A percentile compares a stretch with the other conserved stretches of the same genome.
These are phyloP conservation scores for Neofusicoccum ribis DNA, from an alignment of 2,329 filamentous ascomycete genomes.

Conservation along the genomic window DNA sequence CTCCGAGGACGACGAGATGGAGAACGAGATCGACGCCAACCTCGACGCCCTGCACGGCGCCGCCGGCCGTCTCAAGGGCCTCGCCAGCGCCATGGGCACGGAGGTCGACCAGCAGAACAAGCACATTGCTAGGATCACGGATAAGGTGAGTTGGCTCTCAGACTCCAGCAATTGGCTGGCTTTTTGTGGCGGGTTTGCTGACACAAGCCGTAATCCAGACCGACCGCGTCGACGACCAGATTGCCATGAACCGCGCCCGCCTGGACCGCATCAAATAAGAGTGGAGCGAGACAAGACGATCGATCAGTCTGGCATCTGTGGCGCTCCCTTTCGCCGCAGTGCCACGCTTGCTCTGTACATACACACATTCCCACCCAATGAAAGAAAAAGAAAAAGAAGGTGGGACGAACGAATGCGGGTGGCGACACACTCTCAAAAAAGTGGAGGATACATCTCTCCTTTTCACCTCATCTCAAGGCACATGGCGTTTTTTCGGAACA, in stretches of 20 bases:
- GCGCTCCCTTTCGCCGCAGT: no score
- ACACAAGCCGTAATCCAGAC: slow-evolving; percentile 50
- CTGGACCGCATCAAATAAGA: slow-evolving; percentile 62
- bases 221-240: slow-evolving; percentile 72
- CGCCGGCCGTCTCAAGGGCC: slow-evolving; percentile 68
- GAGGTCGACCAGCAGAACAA: slow-evolving; percentile 78
- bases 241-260: slow-evolving; percentile 73
- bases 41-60: slow-evolving; percentile 61
- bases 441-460: no score
- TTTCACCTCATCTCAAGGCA: no score
- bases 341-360: neutral
- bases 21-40: slow-evolving; percentile 50
- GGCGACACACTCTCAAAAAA: no score
- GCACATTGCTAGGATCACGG: slow-evolving; percentile 73
- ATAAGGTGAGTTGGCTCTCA: slow-evolving; percentile 48
- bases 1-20: slow-evolving; percentile 63
- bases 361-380: neutral
- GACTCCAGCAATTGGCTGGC: neutral
- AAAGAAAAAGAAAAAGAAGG: neutral
- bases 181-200: slow-evolving; percentile 23
- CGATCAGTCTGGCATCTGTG: neutral
- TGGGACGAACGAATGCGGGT: no score
- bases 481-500: no score
- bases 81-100: slow-evolving; percentile 71
- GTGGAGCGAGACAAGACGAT: neutral